Percentiles rank a stretch among this genome's conserved stretches.
phyloP scores from a whole-genome alignment of 305 asterid species.

The Petunia hybrid region DNA sequence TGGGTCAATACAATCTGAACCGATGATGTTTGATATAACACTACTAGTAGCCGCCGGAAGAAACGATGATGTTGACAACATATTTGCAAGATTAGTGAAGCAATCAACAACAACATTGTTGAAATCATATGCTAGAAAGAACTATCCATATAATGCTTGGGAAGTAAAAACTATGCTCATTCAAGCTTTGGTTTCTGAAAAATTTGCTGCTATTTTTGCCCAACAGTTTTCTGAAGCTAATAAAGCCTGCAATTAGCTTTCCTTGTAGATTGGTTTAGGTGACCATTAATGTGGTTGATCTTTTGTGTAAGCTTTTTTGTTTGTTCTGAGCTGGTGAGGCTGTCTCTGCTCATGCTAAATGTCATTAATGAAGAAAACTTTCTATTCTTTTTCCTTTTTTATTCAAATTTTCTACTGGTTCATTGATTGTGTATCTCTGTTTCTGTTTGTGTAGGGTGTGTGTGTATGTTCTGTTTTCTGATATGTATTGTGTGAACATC shows the following conservation, averaged over 20 bases:
- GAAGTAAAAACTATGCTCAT: conserved; percentile 79
- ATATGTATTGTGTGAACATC: no score
- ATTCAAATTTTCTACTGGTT: no score
- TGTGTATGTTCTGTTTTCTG: no score
- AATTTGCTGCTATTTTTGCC: conserved; percentile 68
- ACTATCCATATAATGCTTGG: conserved; percentile 79
- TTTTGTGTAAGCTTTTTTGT: neutral
- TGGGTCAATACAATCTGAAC: no score
- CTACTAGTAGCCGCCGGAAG: conserved; percentile 68
- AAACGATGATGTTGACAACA: conserved; percentile 53
- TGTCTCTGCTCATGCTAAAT: neutral
- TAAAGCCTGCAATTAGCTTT: conserved; percentile 43
- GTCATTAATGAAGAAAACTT: no score
- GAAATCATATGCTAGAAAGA: conserved; percentile 75
- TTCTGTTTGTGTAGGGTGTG: no score
- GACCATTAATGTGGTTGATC: neutral
- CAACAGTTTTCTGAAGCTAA: conserved; percentile 62
- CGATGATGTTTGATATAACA: conserved; percentile 52
- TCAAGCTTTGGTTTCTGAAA: conserved; percentile 69
- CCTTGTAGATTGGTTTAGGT: conserved; percentile 25
- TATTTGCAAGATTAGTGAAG: conserved; percentile 59
- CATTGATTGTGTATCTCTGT: no score
- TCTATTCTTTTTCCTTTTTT: no score
- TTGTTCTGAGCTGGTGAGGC: neutral
- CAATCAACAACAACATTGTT: conserved; percentile 85